Conservation (phyloP, 768 basidiomycete species). For the Calvatia gigantea region DNA sequence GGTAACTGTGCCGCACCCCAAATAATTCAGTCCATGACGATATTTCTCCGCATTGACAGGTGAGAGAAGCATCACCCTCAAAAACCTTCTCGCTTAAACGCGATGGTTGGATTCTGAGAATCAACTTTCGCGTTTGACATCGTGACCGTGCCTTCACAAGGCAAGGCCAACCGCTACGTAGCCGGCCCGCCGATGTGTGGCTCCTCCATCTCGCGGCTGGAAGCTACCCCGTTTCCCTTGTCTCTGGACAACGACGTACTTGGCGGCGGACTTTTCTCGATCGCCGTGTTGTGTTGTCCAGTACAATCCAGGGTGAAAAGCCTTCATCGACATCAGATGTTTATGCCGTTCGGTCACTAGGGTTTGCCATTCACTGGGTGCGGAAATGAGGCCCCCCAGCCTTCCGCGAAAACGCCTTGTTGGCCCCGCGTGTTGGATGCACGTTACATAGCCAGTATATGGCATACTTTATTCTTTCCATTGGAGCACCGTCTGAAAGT, state of each 20-base stretch:
- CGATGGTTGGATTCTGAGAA: neutral
- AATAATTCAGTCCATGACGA: no score
- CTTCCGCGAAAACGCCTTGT: no score
- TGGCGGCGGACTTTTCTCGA: neutral
- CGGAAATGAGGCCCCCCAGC: no score
- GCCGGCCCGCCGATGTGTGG: neutral
- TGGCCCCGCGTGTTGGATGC: no score
- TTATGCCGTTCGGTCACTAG: neutral
- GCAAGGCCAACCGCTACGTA: no score
- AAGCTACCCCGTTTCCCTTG: neutral
- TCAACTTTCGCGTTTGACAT: neutral
- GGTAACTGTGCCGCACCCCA: no score
- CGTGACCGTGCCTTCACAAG: slow-evolving; percentile 1
- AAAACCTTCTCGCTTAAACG: neutral
- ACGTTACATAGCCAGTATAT: no score
- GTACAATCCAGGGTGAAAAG: neutral
- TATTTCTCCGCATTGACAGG: slow-evolving; percentile 5
- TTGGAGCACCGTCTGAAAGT: neutral
- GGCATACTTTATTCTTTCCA: neutral
- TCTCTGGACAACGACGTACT: neutral
- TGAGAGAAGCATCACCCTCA: neutral
- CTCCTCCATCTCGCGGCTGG: neutral
- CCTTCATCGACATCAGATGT: neutral
- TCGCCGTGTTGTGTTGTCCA: neutral
- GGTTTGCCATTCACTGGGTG: no score